Evolutionary conservation across 2,329 filamentous ascomycete genomes (phyloP).

Genomic region (Clonostachys byssicola): DNA sequence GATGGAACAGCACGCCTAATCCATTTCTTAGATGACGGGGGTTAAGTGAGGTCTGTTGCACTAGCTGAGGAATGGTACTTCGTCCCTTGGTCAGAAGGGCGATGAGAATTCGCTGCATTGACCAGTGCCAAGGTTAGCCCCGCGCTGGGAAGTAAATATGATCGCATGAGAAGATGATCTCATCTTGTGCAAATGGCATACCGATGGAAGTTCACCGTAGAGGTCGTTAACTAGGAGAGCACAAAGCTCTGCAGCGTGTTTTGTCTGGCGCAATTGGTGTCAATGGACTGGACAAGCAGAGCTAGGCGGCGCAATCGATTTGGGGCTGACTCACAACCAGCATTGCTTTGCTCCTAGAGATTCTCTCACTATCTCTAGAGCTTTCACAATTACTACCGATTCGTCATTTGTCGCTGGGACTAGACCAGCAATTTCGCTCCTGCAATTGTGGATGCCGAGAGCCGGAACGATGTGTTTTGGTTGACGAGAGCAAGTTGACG

Average conservation of each 20-base stretch:
- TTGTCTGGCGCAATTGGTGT: conserved; percentile 42
- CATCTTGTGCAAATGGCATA: conserved; percentile 36
- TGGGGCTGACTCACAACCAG: conserved; percentile 40
- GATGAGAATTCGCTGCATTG: conserved; percentile 72
- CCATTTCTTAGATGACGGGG: conserved; percentile 76
- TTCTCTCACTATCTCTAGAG: conserved; percentile 76
- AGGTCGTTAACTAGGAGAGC: conserved; percentile 83
- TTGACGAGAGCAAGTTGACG: not conserved
- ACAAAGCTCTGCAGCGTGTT: conserved; percentile 83
- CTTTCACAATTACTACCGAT: conserved; percentile 65
- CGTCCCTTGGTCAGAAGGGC: conserved; percentile 76
- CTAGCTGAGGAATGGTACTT: conserved; percentile 65
- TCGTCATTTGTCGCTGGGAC: conserved; percentile 45
- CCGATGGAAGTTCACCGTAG: conserved; percentile 87
- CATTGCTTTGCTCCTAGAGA: conserved; percentile 68
- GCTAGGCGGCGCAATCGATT: not conserved
- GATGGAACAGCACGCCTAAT: conserved; percentile 80
- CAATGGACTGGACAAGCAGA: conserved; percentile 6
- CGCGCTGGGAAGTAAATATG: conserved; percentile 5
- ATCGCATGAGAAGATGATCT: not conserved
- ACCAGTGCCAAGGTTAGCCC: conserved; percentile 17
- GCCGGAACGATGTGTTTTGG: too few species aligned
- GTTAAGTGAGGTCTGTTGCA: conserved; percentile 67
- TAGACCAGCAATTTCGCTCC: too few species aligned
- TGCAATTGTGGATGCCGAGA: too few species aligned